Evolutionary conservation across 257 asterid genomes (phyloP).

Genomic region (Echium plantagineum): DNA sequence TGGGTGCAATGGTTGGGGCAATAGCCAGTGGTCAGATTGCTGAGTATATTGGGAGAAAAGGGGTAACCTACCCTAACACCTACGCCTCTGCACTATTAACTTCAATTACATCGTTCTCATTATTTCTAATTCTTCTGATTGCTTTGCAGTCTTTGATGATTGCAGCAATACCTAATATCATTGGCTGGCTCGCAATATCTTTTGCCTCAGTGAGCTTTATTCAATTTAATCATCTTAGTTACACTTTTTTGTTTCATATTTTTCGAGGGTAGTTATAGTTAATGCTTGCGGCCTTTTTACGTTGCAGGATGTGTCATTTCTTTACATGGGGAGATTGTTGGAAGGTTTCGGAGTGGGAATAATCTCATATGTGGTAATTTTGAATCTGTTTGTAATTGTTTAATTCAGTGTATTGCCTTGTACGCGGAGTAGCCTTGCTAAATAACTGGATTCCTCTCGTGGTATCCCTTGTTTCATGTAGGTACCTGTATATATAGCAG

Average conservation of each 20-base stretch:
- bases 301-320: slow-evolving; percentile 59
- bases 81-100: too few relatives aligned
- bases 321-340: slow-evolving; percentile 92
- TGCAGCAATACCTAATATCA: slow-evolving; percentile 83
- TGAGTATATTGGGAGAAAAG: slow-evolving; percentile 90
- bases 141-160: slow-evolving; percentile 67
- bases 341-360: slow-evolving; percentile 97
- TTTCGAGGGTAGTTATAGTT: neutral
- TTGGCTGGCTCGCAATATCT: slow-evolving; percentile 91
- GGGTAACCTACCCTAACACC: slow-evolving; percentile 31
- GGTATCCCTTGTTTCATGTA: slow-evolving; percentile 14
- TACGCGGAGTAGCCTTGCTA: neutral
- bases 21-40: slow-evolving; percentile 96
- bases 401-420: slow-evolving; percentile 2
- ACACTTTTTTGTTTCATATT: slow-evolving; percentile 1
- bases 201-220: slow-evolving; percentile 56
- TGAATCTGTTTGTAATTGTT: slow-evolving; percentile 2
- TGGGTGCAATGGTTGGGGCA: slow-evolving; percentile 99
- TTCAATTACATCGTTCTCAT: too few relatives aligned
- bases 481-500: slow-evolving; percentile 97
- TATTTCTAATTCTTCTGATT: neutral
- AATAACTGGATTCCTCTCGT: slow-evolving; percentile 2
- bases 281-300: neutral
- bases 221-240: neutral
- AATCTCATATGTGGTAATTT: slow-evolving; percentile 66